Percentiles rank a stretch among this genome's conserved stretches.
Evolutionary conservation across 805 yeast species (phyloP).

Genomic region (Metschnikowia santaceciliae): DNA sequence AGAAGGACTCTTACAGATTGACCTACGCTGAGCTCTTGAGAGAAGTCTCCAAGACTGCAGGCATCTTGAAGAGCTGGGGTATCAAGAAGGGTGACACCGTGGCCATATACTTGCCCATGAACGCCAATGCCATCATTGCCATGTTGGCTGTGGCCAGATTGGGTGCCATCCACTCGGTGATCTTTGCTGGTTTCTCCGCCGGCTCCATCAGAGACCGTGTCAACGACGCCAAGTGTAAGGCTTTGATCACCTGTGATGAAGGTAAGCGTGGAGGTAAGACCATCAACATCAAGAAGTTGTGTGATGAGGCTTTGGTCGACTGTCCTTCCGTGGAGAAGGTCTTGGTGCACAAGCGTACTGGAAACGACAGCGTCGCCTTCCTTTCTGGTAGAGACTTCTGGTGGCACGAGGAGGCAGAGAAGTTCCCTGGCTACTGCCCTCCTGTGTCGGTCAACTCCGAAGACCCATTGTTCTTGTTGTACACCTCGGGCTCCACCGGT

Average conservation of each 20-base stretch:
- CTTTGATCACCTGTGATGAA: slow-evolving; percentile 78
- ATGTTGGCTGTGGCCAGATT: slow-evolving; percentile 73
- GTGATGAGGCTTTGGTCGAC: slow-evolving; percentile 69
- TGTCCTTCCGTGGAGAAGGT: slow-evolving; percentile 69
- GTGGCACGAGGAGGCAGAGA: slow-evolving; percentile 70
- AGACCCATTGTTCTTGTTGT: slow-evolving; percentile 75
- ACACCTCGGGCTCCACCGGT: slow-evolving; percentile 87
- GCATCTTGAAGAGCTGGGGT: slow-evolving; percentile 61
- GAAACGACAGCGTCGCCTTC: slow-evolving; percentile 50
- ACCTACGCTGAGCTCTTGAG: slow-evolving; percentile 70
- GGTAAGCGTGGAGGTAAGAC: slow-evolving; percentile 80
- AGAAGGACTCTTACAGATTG: slow-evolving; percentile 54
- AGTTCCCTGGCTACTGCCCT: slow-evolving; percentile 66
- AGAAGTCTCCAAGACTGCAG: slow-evolving; percentile 68
- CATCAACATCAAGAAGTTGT: slow-evolving; percentile 75
- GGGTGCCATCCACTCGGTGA: slow-evolving; percentile 83
- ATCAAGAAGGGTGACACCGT: slow-evolving; percentile 80
- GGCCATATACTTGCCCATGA: slow-evolving; percentile 85
- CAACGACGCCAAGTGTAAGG: slow-evolving; percentile 65
- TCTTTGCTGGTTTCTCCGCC: slow-evolving; percentile 80
- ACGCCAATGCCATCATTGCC: slow-evolving; percentile 72
- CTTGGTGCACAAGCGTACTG: slow-evolving; percentile 71
- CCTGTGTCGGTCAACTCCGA: slow-evolving; percentile 74
- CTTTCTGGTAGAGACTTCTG: slow-evolving; percentile 61
- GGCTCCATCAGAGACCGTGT: slow-evolving; percentile 70